Evolutionary conservation across 192 early-diverging fungal species (phyloP).

Genomic region (Mortierella claussenii): DNA sequence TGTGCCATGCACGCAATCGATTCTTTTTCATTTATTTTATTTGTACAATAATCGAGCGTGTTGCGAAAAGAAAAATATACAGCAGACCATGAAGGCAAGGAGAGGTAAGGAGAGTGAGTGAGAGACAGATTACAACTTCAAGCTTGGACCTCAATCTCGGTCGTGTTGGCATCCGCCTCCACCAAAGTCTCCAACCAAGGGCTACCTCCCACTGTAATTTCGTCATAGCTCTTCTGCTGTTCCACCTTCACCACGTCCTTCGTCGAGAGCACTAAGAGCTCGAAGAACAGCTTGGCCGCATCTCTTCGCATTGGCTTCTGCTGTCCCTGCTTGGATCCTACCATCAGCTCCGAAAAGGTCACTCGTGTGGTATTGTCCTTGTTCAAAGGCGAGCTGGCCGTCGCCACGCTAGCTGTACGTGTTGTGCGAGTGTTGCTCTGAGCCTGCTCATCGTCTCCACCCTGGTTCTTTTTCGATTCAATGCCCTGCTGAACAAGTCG

Average conservation of each 20-base stretch:
- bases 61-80: neutral
- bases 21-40: neutral
- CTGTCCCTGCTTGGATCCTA: conserved; percentile 14
- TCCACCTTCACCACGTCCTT: conserved; percentile 85
- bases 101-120: too few relatives aligned
- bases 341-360: conserved; percentile 35
- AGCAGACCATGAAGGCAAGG: too few relatives aligned
- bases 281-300: conserved; percentile 91
- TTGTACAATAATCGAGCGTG: neutral
- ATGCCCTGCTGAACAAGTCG: conserved; percentile 61
- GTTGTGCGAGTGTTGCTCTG: conserved; percentile 20
- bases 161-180: conserved; percentile 28
- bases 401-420: conserved; percentile 30
- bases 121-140: too few relatives aligned
- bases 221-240: conserved; percentile 84
- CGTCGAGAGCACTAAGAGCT: conserved; percentile 90
- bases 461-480: conserved; percentile 38
- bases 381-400: conserved; percentile 30
- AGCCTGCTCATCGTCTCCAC: conserved; percentile 12
- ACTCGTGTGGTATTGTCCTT: conserved; percentile 26
- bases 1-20: neutral
- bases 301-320: conserved; percentile 67
- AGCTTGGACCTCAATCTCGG: neutral
- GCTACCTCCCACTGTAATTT: conserved; percentile 75
- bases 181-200: conserved; percentile 48